Evolutionary conservation across 805 yeast species (phyloP).

Genomic region (Lipomyces sp.): DNA sequence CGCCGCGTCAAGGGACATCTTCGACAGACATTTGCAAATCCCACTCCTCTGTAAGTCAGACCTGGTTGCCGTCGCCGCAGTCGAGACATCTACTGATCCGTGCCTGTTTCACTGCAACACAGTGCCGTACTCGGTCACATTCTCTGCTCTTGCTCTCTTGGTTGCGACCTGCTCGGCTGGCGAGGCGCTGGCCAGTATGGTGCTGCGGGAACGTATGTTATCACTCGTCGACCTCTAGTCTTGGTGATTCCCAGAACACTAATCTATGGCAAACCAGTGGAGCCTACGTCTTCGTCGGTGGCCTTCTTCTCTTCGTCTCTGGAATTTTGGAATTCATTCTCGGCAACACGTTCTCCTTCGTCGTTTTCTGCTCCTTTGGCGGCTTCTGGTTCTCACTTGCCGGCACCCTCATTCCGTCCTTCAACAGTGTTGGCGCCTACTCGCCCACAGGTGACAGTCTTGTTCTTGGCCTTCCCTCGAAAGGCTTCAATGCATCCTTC

Average conservation of each 20-base stretch:
- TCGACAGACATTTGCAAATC: constrained; percentile 28
- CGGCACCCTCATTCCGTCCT: constrained; percentile 23
- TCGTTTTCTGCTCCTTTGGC: constrained; percentile 24
- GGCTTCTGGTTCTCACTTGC: constrained; percentile 29
- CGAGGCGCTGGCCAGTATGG: constrained; percentile 29
- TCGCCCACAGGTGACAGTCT: constrained; percentile 21
- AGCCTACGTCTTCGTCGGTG: constrained; percentile 24
- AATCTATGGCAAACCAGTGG: constrained; percentile 7
- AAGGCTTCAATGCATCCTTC: constrained; percentile 19
- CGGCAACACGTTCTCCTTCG: constrained; percentile 30
- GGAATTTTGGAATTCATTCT: constrained; percentile 29
- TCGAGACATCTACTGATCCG: too few species aligned
- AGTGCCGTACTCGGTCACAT: constrained; percentile 25
- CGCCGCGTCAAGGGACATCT: constrained; percentile 19
- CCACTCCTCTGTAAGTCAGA: constrained; percentile 26
- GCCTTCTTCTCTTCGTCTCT: constrained; percentile 20
- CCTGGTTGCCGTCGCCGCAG: too few species aligned
- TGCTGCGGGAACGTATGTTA: constrained; percentile 24
- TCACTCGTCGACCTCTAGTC: too few species aligned
- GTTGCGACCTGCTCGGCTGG: constrained; percentile 29
- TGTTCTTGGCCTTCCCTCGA: constrained; percentile 14
- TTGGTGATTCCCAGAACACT: too few species aligned
- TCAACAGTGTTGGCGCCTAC: constrained; percentile 27
- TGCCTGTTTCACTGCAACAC: too few species aligned
- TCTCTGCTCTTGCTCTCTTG: constrained; percentile 22